Base-by-base conservation (phyloP, 106 monocot genomes). In the Agapanthus africanus region DNA sequence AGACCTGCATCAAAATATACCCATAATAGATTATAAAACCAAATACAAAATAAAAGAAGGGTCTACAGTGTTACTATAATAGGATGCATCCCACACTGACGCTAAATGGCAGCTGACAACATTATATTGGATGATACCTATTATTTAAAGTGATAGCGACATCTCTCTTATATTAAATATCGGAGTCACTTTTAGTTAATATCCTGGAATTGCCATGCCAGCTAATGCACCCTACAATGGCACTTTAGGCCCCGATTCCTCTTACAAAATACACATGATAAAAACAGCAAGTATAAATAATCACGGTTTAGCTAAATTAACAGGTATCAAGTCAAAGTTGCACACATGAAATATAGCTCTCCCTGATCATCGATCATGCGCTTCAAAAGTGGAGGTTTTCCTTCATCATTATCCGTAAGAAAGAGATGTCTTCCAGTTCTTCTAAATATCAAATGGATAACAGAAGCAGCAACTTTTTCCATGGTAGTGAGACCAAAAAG, bases 351-450 rank as follows among this genome's bases (percentile, higher is more conserved):
- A 74, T 63, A 82, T 19, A 95, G 79, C 41, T 80, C 86, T 40
- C 71, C 77, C 57, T 67, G 81, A 82, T 95, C 91, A 74, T 84
- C 76, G 33, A 91, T 69, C 95, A 95, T 95, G 14, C 79, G 80
- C 34, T 68, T 85, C 74, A 95, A 80, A 49, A 95, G 66, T 59
- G 95, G 95, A 59, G 71, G 74, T 67, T 78, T 68, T 40, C 88
- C 94, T 26, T 76, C 80, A 35, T 81, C 79, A 70, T 67, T 68
- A 75, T 95, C 95, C 15, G 86, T 86, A 37, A 95, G 88, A 72
- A 95, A 95, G 33, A 95, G 76, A 76, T 95, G 95, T 59, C 72
- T 95, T n/a, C 95, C 95, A 19, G 95, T 95, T 83, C 85, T 88
- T 66, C 85, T 78, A 59, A 95, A 95, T 61, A 91, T 88, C 83